Conservation (phyloP, 352 stramenopile genomes). For the Saprolegnia parasitica region DNA sequence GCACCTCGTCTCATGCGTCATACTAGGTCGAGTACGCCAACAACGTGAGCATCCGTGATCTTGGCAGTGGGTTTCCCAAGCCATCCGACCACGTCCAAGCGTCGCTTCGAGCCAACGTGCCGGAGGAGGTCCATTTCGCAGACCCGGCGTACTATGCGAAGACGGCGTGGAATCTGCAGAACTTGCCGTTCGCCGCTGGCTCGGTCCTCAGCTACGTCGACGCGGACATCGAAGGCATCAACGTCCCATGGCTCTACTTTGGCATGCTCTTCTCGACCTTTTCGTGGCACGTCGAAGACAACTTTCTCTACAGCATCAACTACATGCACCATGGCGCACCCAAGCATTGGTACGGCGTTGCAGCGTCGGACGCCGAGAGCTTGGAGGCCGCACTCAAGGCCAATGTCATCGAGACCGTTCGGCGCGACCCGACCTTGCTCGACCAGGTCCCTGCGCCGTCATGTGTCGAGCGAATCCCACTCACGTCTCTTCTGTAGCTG, state of each 20-base stretch:
- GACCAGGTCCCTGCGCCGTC: not conserved
- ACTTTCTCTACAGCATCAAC: conserved; percentile 99
- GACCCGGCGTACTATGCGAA: conserved; percentile 68
- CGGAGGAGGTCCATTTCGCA: conserved; percentile 45
- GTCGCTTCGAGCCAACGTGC: not conserved
- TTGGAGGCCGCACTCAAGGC: conserved; percentile 53
- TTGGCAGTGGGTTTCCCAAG: conserved; percentile 79
- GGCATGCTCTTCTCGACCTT: conserved; percentile 98
- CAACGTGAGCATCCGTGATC: conserved; percentile 73
- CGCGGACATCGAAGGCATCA: conserved; percentile 94
- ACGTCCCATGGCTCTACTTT: conserved; percentile 98
- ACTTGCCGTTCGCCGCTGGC: conserved; percentile 89
- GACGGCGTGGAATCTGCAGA: conserved; percentile 97
- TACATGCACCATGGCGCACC: conserved; percentile 95
- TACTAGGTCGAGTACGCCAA: conserved; percentile 86
- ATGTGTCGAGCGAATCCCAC: not conserved
- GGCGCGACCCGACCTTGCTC: conserved; percentile 44
- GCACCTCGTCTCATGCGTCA: conserved; percentile 28
- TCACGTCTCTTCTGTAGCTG: no score
- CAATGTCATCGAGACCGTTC: conserved; percentile 55
- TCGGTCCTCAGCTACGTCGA: conserved; percentile 93
- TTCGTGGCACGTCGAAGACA: conserved; percentile 99
- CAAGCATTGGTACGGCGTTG: conserved; percentile 95
- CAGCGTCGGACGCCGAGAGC: conserved; percentile 44
- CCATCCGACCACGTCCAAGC: not conserved